Percentiles rank a stretch among this genome's conserved stretches.
phyloP scores from a whole-genome alignment of 179 eudicot genomes.

The Silene coronaria region DNA sequence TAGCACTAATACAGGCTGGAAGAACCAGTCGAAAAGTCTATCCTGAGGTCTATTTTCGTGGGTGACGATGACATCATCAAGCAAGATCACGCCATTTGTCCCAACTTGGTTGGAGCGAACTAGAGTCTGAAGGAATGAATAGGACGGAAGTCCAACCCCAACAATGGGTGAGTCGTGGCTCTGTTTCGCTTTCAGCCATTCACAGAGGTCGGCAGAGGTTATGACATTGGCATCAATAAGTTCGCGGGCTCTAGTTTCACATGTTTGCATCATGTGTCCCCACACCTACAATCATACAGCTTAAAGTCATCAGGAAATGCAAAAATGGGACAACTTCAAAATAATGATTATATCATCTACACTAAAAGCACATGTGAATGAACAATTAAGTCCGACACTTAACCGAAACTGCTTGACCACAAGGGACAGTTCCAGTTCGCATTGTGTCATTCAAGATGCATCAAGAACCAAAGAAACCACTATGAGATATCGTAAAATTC shows the following conservation, averaged over 20 bases:
- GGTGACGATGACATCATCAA: slow-evolving; percentile 52
- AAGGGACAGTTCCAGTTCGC: no score
- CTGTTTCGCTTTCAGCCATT: slow-evolving; percentile 69
- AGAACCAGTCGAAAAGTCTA: slow-evolving; percentile 78
- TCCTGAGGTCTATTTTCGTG: slow-evolving; percentile 69
- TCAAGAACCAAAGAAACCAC: no score
- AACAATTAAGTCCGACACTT: no score
- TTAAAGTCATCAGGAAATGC: neutral
- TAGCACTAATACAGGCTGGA: slow-evolving; percentile 67
- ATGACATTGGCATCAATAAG: slow-evolving; percentile 53
- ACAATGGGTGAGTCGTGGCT: slow-evolving; percentile 45
- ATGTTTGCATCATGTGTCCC: slow-evolving; percentile 64
- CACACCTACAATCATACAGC: slow-evolving; percentile 48
- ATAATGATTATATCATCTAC: no score
- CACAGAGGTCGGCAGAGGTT: slow-evolving; percentile 48
- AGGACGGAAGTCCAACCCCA: slow-evolving; percentile 67
- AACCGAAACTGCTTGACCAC: no score
- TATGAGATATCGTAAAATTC: no score
- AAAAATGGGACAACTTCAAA: neutral
- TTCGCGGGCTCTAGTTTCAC: slow-evolving; percentile 56
- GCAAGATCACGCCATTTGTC: slow-evolving; percentile 53
- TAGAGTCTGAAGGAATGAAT: slow-evolving; percentile 47
- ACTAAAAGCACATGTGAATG: no score
- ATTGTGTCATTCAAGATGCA: no score
- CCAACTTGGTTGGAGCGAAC: slow-evolving; percentile 54